Conservation (phyloP, 2,329 filamentous ascomycete species). For the Myriangium duriaei region DNA sequence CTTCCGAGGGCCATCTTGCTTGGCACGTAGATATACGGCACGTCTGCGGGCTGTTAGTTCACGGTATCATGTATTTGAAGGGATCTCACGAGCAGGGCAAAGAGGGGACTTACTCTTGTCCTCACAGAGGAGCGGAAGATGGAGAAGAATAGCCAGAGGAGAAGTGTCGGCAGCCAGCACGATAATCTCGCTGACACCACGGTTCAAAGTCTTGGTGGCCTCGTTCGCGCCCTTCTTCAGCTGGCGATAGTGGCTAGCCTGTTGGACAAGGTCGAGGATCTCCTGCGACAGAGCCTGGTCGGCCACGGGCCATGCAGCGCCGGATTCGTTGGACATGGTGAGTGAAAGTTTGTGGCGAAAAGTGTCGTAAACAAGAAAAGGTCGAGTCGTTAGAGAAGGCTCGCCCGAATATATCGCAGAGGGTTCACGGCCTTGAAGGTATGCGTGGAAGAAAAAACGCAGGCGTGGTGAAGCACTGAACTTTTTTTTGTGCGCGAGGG, state of each 20-base stretch:
- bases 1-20: conserved; percentile 76
- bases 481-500: conserved; percentile 3
- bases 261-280: conserved; percentile 48
- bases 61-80: too few relatives aligned
- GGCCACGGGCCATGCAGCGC: conserved; percentile 22
- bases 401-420: conserved; percentile 17
- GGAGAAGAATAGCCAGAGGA: conserved; percentile 76
- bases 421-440: conserved; percentile 24
- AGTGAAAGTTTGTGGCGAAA: neutral
- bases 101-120: conserved; percentile 57
- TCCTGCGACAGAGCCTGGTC: conserved; percentile 38
- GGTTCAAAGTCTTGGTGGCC: conserved; percentile 15
- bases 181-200: conserved; percentile 74
- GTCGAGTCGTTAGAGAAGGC: conserved; percentile 19
- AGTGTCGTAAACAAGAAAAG: too few relatives aligned
- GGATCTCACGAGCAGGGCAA: too few relatives aligned
- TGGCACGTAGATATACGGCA: conserved; percentile 28
- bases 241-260: conserved; percentile 53
- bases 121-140: conserved; percentile 79
- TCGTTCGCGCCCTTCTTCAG: conserved; percentile 85
- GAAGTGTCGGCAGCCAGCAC: conserved; percentile 80
- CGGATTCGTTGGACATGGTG: conserved; percentile 12
- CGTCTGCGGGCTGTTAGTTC: conserved; percentile 1
- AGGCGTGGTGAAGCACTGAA: neutral
- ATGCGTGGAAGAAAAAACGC: conserved; percentile 1